phyloP scores from a whole-genome alignment of 1,284 basidiomycete species.

The Athelia sp. region DNA sequence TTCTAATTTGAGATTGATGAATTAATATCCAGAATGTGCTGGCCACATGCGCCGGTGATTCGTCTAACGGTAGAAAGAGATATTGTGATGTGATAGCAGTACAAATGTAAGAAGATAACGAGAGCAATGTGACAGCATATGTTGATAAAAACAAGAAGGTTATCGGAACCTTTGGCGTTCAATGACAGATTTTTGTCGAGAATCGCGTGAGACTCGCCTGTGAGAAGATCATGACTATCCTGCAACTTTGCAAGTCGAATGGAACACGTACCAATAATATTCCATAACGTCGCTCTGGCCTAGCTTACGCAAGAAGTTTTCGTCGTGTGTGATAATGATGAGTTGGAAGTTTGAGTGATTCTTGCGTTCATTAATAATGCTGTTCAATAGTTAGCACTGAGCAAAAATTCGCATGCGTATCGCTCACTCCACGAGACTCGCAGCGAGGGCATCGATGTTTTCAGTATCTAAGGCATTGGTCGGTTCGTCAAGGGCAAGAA shows the following conservation, averaged over 20 bases:
- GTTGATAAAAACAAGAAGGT: constrained; percentile 3
- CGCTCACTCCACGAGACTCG: constrained; percentile 86
- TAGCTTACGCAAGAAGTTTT: constrained; percentile 80
- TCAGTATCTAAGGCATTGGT: constrained; percentile 97
- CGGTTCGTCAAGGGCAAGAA: constrained; percentile 96
- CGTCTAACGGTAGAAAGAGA: no score
- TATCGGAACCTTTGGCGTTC: constrained; percentile 57
- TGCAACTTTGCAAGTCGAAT: neutral
- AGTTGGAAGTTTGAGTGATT: constrained; percentile 93
- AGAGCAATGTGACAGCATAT: no score
- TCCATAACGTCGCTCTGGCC: constrained; percentile 88
- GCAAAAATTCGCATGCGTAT: constrained; percentile 1
- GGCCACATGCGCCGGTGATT: no score
- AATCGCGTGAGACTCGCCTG: constrained; percentile 55
- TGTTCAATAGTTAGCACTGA: constrained; percentile 28
- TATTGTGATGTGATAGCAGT: no score
- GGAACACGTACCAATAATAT: constrained; percentile 73
- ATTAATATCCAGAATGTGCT: no score
- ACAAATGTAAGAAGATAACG: no score
- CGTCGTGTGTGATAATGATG: constrained; percentile 96
- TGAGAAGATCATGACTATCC: neutral
- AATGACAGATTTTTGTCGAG: constrained; percentile 54
- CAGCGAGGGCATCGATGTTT: constrained; percentile 93
- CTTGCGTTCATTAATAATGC: constrained; percentile 90
- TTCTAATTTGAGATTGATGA: no score